These are phyloP conservation scores for Aspergillus pseudoviridinutans DNA, from an alignment of 2,329 filamentous ascomycete species.

Conservation along the genomic window DNA sequence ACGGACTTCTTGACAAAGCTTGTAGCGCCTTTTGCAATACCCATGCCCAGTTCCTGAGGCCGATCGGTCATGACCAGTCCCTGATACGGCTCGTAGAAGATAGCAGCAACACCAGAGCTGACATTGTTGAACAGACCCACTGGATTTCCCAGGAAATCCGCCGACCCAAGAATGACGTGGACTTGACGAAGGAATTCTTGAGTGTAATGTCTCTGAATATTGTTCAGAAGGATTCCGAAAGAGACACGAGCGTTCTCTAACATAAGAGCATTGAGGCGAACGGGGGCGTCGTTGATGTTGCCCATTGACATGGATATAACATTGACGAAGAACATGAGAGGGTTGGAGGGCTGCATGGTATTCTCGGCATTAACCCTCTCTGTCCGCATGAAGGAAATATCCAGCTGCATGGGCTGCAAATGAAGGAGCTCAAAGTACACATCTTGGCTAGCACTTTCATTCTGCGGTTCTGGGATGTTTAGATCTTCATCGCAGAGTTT, in stretches of 20 bases:
- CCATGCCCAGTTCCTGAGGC: conserved; percentile 89
- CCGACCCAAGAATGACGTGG: conserved; percentile 94
- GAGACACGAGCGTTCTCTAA: conserved; percentile 94
- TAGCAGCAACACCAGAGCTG: conserved; percentile 92
- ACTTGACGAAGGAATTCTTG: conserved; percentile 95
- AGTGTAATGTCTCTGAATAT: conserved; percentile 90
- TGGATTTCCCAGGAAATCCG: conserved; percentile 95
- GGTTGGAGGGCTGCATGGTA: conserved; percentile 83
- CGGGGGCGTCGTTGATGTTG: conserved; percentile 96
- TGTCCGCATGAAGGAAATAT: conserved; percentile 94
- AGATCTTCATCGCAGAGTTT: conserved; percentile 84
- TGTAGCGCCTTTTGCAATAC: conserved; percentile 92
- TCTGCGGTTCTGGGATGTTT: conserved; percentile 86
- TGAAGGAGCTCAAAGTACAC: conserved; percentile 98
- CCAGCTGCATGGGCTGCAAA: conserved; percentile 96
- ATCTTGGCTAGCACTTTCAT: conserved; percentile 80
- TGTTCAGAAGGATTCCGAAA: conserved; percentile 74
- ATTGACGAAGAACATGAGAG: conserved; percentile 98
- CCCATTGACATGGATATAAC: conserved; percentile 99
- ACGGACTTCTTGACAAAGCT: conserved; percentile 99
- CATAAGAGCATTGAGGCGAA: conserved; percentile 88
- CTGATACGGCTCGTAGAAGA: conserved; percentile 99
- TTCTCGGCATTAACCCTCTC: conserved; percentile 96
- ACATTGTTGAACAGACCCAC: conserved; percentile 98
- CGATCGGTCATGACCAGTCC: conserved; percentile 93